Base-by-base conservation (phyloP, 192 early-diverging fungal species). In the Coemansia sp. region DNA sequence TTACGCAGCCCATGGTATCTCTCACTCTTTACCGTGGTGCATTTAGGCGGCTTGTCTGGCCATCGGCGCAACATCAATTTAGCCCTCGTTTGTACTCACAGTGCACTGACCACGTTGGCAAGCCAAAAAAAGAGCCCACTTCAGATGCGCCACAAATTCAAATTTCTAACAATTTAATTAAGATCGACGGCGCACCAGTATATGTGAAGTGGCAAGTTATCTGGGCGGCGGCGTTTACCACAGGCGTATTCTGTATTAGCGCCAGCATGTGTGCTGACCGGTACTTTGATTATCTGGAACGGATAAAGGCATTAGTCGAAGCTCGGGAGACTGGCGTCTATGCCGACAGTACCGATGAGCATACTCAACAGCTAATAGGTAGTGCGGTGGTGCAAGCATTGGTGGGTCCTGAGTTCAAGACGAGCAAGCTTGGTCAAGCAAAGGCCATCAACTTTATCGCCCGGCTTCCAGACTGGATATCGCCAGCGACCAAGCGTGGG, bases 211-310 rank as follows among this genome's bases (percentile, higher is more conserved):
- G 65, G 20, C 74, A 71, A 13, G 67, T 62, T 6, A 55, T 82
- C 29, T 82, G 79, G 79, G 67, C 72, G 10, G 34, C 73, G 18
- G 71, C 65, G 13, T 82, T 82, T 47, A 66, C 67, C 0, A 61
- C 68, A 6, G 74, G 74, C 29, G 49, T 68, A 13, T 82, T 71
- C 29, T 76, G 68, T 22, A 10, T 82, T 9, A 74, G 79, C 18
- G 52, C 79, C 6, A 61, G 24, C 6, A 15, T 29, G 34, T 73
- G 33, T 65, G 65, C 65, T 2, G 43, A 34, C 31, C 42, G 60
- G 29, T 49, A 44, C 16, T 68, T 43, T 18, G 18, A 52, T 7
- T 10, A 49, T 13, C 16, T 16, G 9, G 18, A 52, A 13, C 13
- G 15, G 31, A 3, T 70, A 2, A 1, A 15, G 7, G 5, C 43